phyloP scores from a whole-genome alignment of 805 yeast species.

The Candida corydali region DNA sequence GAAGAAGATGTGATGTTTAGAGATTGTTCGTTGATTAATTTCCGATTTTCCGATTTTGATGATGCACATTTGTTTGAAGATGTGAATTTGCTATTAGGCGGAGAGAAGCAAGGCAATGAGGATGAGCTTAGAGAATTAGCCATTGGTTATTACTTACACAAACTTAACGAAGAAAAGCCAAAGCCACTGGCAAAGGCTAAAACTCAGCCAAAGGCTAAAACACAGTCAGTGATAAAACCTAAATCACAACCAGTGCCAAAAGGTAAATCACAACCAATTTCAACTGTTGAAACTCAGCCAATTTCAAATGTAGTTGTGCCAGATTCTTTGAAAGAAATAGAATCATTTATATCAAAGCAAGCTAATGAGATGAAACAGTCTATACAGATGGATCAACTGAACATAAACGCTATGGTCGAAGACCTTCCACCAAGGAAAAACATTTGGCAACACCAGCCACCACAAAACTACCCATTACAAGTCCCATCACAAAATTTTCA shows the following conservation, averaged over 20 bases:
- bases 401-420: slow-evolving; percentile 13
- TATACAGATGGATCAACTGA: slow-evolving; percentile 4
- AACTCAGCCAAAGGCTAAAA: background rate
- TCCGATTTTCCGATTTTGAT: slow-evolving; percentile 56
- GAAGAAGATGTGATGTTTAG: slow-evolving; percentile 61
- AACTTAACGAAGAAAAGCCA: background rate
- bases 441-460: slow-evolving; percentile 6
- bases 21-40: slow-evolving; percentile 55
- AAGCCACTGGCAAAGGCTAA: background rate
- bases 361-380: slow-evolving; percentile 21
- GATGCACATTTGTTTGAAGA: slow-evolving; percentile 44
- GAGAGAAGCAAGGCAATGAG: slow-evolving; percentile 14
- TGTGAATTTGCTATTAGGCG: slow-evolving; percentile 19
- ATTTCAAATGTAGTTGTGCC: slow-evolving; percentile 12
- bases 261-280: background rate
- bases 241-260: background rate
- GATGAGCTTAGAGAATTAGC: slow-evolving; percentile 24
- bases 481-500: background rate
- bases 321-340: slow-evolving; percentile 33
- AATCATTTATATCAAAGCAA: slow-evolving; percentile 31
- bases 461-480: background rate
- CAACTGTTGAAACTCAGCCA: no score
- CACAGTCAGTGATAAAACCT: background rate
- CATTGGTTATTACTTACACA: slow-evolving; percentile 18
- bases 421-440: slow-evolving; percentile 6